phyloP scores from a whole-genome alignment of 495 filamentous ascomycete genomes.

The Talaromyces liani region DNA sequence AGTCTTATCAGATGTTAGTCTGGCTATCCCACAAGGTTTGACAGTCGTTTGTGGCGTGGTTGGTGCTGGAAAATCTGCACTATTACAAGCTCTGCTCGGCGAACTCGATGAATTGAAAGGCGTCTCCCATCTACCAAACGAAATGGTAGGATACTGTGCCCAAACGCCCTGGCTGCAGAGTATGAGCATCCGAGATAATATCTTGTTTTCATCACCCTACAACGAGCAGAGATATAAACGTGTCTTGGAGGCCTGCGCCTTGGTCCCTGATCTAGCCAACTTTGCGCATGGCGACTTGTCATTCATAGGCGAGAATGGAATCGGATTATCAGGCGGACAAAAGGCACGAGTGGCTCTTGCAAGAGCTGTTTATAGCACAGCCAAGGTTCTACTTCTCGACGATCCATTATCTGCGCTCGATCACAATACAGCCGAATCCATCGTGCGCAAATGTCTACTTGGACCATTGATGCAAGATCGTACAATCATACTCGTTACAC shows the following conservation, averaged over 20 bases:
- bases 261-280: constrained; percentile 54
- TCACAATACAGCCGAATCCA: constrained; percentile 67
- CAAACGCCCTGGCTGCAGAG: constrained; percentile 88
- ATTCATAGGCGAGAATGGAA: constrained; percentile 62
- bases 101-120: constrained; percentile 65
- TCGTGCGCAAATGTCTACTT: constrained; percentile 60
- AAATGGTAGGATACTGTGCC: constrained; percentile 72
- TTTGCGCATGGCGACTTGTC: constrained; percentile 62
- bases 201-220: constrained; percentile 67
- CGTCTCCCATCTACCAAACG: constrained; percentile 48
- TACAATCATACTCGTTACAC: constrained; percentile 66
- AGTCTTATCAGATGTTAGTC: constrained; percentile 55
- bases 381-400: constrained; percentile 58
- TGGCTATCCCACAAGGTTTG: constrained; percentile 56
- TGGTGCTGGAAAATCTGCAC: constrained; percentile 71
- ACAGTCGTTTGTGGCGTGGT: constrained; percentile 67
- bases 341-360: constrained; percentile 62
- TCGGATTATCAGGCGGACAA: constrained; percentile 65
- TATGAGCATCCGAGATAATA: constrained; percentile 83
- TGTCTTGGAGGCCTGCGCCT: constrained; percentile 55
- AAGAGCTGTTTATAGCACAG: constrained; percentile 61
- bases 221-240: constrained; percentile 54
- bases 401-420: constrained; percentile 63
- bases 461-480: constrained; percentile 57
- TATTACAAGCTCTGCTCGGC: constrained; percentile 70